These are phyloP conservation scores for Panicum miliaceum DNA, from an alignment of 176 grass and related monocot species.

Conservation along the genomic window DNA sequence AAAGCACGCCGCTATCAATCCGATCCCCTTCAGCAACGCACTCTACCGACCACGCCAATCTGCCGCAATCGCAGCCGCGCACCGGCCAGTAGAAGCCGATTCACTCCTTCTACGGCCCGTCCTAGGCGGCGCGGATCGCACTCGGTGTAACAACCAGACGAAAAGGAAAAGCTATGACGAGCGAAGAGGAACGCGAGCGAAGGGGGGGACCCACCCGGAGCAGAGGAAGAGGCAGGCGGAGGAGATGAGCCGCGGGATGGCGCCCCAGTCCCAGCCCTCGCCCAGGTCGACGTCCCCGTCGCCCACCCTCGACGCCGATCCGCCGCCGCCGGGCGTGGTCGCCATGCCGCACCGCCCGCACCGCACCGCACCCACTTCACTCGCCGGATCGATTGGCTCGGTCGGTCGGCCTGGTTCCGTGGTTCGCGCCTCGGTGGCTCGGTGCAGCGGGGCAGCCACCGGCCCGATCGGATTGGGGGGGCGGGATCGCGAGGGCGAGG, in stretches of 20 bases:
- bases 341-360: slow-evolving; percentile 36
- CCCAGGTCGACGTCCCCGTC: slow-evolving; percentile 51
- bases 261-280: slow-evolving; percentile 52
- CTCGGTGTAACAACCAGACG: not conserved
- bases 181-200: not conserved
- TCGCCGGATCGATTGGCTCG: slow-evolving; percentile 14
- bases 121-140: not conserved
- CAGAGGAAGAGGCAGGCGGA: slow-evolving; percentile 61
- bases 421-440: not conserved
- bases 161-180: not conserved
- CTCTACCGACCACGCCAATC: not conserved
- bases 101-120: not conserved
- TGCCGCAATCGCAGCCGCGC: not conserved
- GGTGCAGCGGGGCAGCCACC: slow-evolving; percentile 8
- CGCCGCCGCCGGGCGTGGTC: slow-evolving; percentile 12
- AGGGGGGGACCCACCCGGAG: slow-evolving; percentile 50
- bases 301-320: slow-evolving; percentile 57
- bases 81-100: not conserved
- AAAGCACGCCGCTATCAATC: not conserved
- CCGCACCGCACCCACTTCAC: not conserved
- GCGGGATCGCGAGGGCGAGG: not conserved
- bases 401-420: not conserved
- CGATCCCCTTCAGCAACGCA: not conserved
- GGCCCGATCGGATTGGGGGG: slow-evolving; percentile 10
- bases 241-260: slow-evolving; percentile 54